Evolutionary conservation across 2,329 filamentous ascomycete genomes (phyloP).

Genomic region (Rhynchosporium graminicola): DNA sequence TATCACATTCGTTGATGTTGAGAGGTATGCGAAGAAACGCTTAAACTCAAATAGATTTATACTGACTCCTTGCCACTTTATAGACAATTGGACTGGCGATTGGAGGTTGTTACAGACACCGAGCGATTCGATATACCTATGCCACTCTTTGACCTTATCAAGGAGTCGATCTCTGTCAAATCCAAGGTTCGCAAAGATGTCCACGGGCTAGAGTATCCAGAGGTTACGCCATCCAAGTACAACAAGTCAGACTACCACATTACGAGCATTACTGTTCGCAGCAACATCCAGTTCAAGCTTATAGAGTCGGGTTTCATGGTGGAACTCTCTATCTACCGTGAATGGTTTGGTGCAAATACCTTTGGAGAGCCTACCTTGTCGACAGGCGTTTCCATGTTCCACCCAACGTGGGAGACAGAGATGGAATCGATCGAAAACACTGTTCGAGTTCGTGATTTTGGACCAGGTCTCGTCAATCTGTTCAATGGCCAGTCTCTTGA

Average conservation of each 20-base stretch:
- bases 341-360: constrained; percentile 33
- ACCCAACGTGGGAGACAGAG: constrained; percentile 36
- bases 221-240: constrained; percentile 18
- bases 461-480: constrained; percentile 28
- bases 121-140: constrained; percentile 22
- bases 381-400: constrained; percentile 36
- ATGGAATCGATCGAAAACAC: constrained; percentile 34
- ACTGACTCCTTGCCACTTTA: neutral
- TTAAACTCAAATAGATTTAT: neutral
- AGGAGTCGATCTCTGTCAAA: constrained; percentile 26
- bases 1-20: constrained; percentile 36
- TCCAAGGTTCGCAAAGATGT: constrained; percentile 28
- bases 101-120: constrained; percentile 39
- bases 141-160: constrained; percentile 27
- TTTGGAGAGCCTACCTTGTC: constrained; percentile 28
- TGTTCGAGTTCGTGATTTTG: constrained; percentile 31
- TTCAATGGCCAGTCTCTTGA: constrained; percentile 29
- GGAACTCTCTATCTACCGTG: constrained; percentile 38
- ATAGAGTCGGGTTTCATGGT: constrained; percentile 32
- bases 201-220: constrained; percentile 34
- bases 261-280: constrained; percentile 31
- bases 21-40: constrained; percentile 27
- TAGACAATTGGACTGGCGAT: constrained; percentile 37
- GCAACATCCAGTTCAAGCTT: constrained; percentile 33
- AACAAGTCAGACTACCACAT: constrained; percentile 24